Conservation (phyloP, 768 basidiomycete genomes). For the Amanita thiersii region DNA sequence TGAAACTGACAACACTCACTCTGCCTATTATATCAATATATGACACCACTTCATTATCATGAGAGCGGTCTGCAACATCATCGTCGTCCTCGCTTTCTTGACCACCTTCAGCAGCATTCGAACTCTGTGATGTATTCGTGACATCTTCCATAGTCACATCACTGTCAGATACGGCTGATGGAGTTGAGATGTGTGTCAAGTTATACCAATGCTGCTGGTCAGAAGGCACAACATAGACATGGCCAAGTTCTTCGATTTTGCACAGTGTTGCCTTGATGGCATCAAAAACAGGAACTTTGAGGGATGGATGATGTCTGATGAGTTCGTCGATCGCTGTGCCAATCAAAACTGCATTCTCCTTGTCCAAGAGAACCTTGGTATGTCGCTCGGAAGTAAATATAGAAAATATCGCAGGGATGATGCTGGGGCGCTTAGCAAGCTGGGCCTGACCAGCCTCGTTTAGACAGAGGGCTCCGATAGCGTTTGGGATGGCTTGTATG, state of each 20-base stretch:
- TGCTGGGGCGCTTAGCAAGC: conserved; percentile 64
- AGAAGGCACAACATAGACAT: conserved; percentile 43
- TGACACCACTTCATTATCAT: conserved; percentile 70
- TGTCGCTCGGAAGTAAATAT: conserved; percentile 83
- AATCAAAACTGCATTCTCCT: conserved; percentile 85
- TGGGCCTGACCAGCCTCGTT: conserved; percentile 86
- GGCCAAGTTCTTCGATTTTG: conserved; percentile 70
- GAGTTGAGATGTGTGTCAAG: conserved; percentile 26
- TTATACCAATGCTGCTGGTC: conserved; percentile 64
- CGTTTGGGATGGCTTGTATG: conserved; percentile 88
- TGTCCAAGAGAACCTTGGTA: conserved; percentile 79
- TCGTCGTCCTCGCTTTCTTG: conserved; percentile 18
- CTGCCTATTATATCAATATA: conserved; percentile 76
- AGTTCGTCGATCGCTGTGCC: conserved; percentile 93
- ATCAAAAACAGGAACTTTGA: conserved; percentile 76
- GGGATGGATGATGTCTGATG: conserved; percentile 86
- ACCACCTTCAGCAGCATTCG: conserved; percentile 11
- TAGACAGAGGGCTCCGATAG: conserved; percentile 91
- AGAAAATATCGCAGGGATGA: conserved; percentile 79
- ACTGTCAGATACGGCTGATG: conserved; percentile 15
- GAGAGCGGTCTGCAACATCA: conserved; percentile 32
- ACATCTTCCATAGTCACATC: conserved; percentile 47
- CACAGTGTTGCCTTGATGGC: conserved; percentile 63
- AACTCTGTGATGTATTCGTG: neutral
- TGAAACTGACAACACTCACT: conserved; percentile 30